A percentile compares a stretch with the other conserved stretches of the same genome.
Evolutionary conservation across 1,284 basidiomycete genomes (phyloP).

Genomic region (Fomitopsis palustris): DNA sequence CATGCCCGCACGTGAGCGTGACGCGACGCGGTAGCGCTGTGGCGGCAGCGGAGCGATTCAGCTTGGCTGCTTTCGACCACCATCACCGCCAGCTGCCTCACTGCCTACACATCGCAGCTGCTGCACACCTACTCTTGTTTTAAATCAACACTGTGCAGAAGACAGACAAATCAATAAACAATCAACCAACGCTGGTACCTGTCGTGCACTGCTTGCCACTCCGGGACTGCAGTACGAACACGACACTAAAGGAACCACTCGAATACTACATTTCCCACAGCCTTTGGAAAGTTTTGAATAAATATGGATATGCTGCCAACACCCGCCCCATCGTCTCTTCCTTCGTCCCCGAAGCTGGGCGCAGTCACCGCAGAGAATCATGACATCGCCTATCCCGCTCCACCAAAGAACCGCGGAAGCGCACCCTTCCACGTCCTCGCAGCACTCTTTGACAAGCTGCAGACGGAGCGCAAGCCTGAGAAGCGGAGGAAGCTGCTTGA

Average conservation of each 20-base stretch:
- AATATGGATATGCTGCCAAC: slow-evolving; percentile 55
- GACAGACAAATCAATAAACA: too few relatives aligned
- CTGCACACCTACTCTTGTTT: neutral
- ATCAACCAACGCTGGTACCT: too few relatives aligned
- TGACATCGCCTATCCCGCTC: slow-evolving; percentile 38
- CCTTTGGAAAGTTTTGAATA: too few relatives aligned
- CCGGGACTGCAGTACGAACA: too few relatives aligned
- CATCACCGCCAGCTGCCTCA: neutral
- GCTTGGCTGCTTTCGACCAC: neutral
- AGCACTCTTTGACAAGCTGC: slow-evolving; percentile 66
- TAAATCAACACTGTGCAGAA: too few relatives aligned
- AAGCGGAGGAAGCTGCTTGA: slow-evolving; percentile 57
- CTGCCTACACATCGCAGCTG: slow-evolving; percentile 12
- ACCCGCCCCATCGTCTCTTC: slow-evolving; percentile 39
- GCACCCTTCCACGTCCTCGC: slow-evolving; percentile 66
- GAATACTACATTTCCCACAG: too few relatives aligned
- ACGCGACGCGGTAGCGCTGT: neutral
- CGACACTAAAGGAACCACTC: too few relatives aligned
- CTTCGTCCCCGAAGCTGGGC: slow-evolving; percentile 11
- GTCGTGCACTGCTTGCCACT: too few relatives aligned
- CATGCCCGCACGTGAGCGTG: neutral
- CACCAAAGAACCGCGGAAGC: slow-evolving; percentile 60
- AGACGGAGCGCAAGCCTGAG: slow-evolving; percentile 67
- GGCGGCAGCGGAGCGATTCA: neutral
- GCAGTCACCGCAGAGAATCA: slow-evolving; percentile 22